These are phyloP conservation scores for Buxus sempervirens DNA, from an alignment of 164 flowering plant species.

Conservation along the genomic window DNA sequence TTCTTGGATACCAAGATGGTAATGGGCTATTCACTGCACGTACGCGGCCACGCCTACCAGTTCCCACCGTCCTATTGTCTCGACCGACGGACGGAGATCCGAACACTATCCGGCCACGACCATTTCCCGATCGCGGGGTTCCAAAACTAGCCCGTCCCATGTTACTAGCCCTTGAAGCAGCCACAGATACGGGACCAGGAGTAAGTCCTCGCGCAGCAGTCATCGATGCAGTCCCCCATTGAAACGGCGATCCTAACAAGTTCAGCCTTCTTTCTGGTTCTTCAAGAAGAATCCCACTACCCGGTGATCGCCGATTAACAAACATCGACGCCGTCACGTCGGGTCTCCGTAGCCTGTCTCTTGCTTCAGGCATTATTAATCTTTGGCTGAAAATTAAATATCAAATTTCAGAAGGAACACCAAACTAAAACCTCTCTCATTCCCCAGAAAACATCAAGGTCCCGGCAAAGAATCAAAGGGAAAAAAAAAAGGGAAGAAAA, in stretches of 20 bases:
- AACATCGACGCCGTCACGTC: conserved; percentile 24
- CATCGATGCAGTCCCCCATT: background rate
- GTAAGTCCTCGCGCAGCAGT: background rate
- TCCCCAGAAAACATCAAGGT: background rate
- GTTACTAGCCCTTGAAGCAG: conserved; percentile 11
- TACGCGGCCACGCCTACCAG: conserved; percentile 23
- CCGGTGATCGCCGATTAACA: conserved; percentile 18
- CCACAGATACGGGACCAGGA: background rate
- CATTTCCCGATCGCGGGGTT: conserved; percentile 13
- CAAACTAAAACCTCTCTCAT: background rate
- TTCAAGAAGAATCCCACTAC: conserved; percentile 9
- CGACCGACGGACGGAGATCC: conserved; percentile 17
- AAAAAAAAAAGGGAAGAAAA: background rate
- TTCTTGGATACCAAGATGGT: conserved; percentile 74
- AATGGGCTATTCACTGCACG: conserved; percentile 26
- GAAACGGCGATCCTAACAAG: conserved; percentile 16
- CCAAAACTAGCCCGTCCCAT: conserved; percentile 25
- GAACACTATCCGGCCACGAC: conserved; percentile 14
- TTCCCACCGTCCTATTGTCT: conserved; percentile 27
- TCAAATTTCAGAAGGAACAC: too few species aligned
- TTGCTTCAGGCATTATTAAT: conserved; percentile 32
- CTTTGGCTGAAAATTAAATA: background rate
- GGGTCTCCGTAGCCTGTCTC: conserved; percentile 41
- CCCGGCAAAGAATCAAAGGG: background rate
- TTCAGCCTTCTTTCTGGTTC: conserved; percentile 12